Percentiles rank a stretch among this genome's conserved stretches.
These are phyloP conservation scores for Heimioporus punctisporus DNA, from an alignment of 1,284 basidiomycete genomes.

Conservation along the genomic window DNA sequence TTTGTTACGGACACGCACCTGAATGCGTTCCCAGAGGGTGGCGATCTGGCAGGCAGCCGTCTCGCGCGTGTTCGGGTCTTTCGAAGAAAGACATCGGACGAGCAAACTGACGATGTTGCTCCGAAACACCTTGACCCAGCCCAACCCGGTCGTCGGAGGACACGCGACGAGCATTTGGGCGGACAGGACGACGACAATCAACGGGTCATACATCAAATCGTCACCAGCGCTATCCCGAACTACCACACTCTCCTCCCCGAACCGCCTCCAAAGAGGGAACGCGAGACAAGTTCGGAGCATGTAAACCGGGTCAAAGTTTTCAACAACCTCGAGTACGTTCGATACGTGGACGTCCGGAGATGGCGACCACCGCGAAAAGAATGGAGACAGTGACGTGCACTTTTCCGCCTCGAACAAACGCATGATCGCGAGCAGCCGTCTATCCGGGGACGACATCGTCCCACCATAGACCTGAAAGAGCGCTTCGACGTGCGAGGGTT, in stretches of 20 bases:
- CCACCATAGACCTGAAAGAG: constrained; percentile 77
- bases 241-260: constrained; percentile 38
- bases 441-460: constrained; percentile 65
- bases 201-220: constrained; percentile 75
- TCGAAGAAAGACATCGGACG: constrained; percentile 75
- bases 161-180: constrained; percentile 62
- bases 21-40: constrained; percentile 52
- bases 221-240: constrained; percentile 30
- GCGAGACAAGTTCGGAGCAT: constrained; percentile 76
- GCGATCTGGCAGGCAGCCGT: constrained; percentile 57
- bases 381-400: constrained; percentile 61
- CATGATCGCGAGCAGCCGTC: constrained; percentile 73
- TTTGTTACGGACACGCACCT: constrained; percentile 43
- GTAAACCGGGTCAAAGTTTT: constrained; percentile 67
- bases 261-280: constrained; percentile 65
- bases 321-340: constrained; percentile 64
- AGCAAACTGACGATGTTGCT: constrained; percentile 81
- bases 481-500: constrained; percentile 80
- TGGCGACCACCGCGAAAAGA: constrained; percentile 68
- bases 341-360: constrained; percentile 42
- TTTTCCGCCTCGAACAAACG: constrained; percentile 76
- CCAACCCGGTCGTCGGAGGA: constrained; percentile 50
- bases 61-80: constrained; percentile 60
- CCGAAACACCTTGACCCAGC: constrained; percentile 88
- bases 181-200: constrained; percentile 75